A percentile compares a stretch with the other conserved stretches of the same genome.
phyloP scores from a whole-genome alignment of 257 asterid genomes.

The Nemophila menziesii region DNA sequence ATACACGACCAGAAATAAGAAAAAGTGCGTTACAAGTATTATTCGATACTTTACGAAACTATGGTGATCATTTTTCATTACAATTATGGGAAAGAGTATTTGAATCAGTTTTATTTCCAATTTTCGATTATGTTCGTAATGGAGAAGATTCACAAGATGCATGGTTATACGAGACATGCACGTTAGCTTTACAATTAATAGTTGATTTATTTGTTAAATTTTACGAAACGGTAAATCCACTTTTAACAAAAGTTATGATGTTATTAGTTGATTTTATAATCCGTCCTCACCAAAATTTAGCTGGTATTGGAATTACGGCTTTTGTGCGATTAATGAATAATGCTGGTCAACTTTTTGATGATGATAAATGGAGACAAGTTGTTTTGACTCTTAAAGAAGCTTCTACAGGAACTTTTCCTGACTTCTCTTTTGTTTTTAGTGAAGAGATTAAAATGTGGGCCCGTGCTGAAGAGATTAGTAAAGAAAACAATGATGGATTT shows the following conservation, averaged over 20 bases:
- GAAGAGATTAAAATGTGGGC: constrained; percentile 38
- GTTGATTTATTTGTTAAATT: constrained; percentile 96
- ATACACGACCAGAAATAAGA: constrained; percentile 91
- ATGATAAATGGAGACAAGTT: constrained; percentile 88
- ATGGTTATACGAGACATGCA: constrained; percentile 98
- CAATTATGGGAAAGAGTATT: constrained; percentile 95
- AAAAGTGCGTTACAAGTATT: constrained; percentile 88
- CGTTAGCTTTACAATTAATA: constrained; percentile 90
- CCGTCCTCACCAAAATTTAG: constrained; percentile 98
- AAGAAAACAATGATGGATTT: constrained; percentile 43
- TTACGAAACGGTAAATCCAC: constrained; percentile 88
- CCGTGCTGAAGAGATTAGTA: constrained; percentile 36
- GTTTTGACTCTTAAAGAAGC: constrained; percentile 84
- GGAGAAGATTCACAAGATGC: constrained; percentile 66
- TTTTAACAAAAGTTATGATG: constrained; percentile 66
- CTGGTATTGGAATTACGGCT: constrained; percentile 97
- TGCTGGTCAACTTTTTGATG: constrained; percentile 85
- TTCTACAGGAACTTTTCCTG: constrained; percentile 66
- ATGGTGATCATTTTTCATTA: constrained; percentile 87
- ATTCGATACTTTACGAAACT: constrained; percentile 84
- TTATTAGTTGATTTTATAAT: constrained; percentile 82
- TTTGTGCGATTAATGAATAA: constrained; percentile 97
- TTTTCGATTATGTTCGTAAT: constrained; percentile 85
- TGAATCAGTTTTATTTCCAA: constrained; percentile 89
- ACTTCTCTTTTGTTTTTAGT: constrained; percentile 64